Evolutionary conservation across 139 green algal species (phyloP), one percentile per base, ranked within the genome.

Genomic region (Chlorella sp.): DNA sequence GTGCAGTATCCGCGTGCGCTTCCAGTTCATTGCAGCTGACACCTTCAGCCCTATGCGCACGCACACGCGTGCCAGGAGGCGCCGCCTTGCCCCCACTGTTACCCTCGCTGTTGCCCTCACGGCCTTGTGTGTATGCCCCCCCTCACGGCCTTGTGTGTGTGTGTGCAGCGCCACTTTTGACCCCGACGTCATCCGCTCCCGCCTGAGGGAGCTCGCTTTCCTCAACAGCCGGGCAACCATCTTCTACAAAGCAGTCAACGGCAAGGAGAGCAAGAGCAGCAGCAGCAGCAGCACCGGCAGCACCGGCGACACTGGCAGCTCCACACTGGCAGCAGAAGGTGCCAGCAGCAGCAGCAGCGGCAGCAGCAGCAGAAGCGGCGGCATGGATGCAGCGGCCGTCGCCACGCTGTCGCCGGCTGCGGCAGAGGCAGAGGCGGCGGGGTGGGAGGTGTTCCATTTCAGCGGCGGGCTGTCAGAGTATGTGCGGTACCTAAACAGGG

Each of bases 171-270:
- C 94, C n/a, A 88, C 48, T 0, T 98, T 98, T 93, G 95, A 98
- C 83, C 91, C 94, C 0, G 94, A 97, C 73, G 97, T 94, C 42
- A 96, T 99, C 71, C 90, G 89, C 22, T 90, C 93, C 0, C 95
- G 98, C 30, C 92, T 99, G 81, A 93, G 96, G 9, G 98, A 99
- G 93, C 93, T 99, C 30, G 98, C 98, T 12, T 99, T 99, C 93
- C 94, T 99, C 12, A 99, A 99, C 95, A 90, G 80, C 85, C 71
- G 64, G 21, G 97, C 94, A 60, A 96, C 93, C 34, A 95, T 98
- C 32, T 86, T 89, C 36, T 96, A 95, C 77, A 78, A 88, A 12
- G 66, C 81, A 28, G 4, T 82, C n/a, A 57, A 82, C 53, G 77
- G 66, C 76, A 82, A 66, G 37, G 24, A 12, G 4, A 19, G 19